Evolutionary conservation across 1,139 yeast genomes (phyloP).

Genomic region (Geotrichum klebahnii): DNA sequence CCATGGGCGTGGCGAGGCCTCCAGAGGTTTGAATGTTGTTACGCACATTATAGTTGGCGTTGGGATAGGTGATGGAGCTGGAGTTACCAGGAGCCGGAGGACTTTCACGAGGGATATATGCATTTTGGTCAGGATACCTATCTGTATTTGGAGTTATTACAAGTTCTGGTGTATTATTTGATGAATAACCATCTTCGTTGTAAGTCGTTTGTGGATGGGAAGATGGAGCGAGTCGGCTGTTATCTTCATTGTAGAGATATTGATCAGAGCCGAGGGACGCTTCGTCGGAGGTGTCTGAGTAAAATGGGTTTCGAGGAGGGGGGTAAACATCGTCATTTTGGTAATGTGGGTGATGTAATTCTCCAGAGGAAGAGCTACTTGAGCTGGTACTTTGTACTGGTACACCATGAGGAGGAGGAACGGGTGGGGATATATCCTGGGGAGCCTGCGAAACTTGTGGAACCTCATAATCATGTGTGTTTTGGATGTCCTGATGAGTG

Average conservation of each 20-base stretch:
- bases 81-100: constrained; percentile 3
- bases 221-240: neutral
- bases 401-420: neutral
- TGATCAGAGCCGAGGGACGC: constrained; percentile 21
- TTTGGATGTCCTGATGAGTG: no score
- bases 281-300: constrained; percentile 16
- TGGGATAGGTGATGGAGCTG: constrained; percentile 10
- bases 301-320: constrained; percentile 11
- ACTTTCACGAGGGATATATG: constrained; percentile 19
- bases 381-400: neutral
- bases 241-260: constrained; percentile 2
- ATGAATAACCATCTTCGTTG: constrained; percentile 18
- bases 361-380: neutral
- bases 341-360: neutral
- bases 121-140: constrained; percentile 14
- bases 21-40: neutral
- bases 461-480: no score
- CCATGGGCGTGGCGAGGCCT: constrained; percentile 14
- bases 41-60: constrained; percentile 9
- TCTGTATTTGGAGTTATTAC: neutral
- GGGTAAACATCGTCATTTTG: constrained; percentile 2
- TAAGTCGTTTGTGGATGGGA: constrained; percentile 9
- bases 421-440: neutral
- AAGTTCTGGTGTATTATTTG: constrained; percentile 10
- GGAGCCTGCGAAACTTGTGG: no score